Base-by-base conservation (phyloP, 352 stramenopile species). In the Aphanomyces cochlioides region DNA sequence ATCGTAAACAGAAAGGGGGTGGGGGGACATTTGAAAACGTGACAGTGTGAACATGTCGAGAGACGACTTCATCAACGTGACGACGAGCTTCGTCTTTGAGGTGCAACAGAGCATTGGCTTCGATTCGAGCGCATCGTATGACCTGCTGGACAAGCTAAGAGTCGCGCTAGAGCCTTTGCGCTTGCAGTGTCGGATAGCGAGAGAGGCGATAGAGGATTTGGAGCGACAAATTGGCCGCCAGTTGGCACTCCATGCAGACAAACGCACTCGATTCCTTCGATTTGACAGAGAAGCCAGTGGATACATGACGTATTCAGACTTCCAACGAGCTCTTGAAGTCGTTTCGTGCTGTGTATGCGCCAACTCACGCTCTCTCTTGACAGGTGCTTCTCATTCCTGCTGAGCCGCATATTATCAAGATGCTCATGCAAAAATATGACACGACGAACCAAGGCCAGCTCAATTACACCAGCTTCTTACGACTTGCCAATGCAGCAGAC, bases 391-490 rank as follows among this genome's bases (percentile, higher is more conserved):
- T 28, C 28, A 28, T 28, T 28, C 28, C 28, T 2, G 28, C 28
- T 2, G 28, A 28, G 28, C 28, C 28, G 28, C 28, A 28, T 28
- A 28, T 28, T 28, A 28, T 28, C 28, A 28, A 28, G 28, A 41
- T 38, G 5, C 63, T 69, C 3, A 8, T 69, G 13, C 47, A 48
- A 10, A 69, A 69, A 43, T 69, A 69, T 41, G 63, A 69, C 38
- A 13, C 40, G 5, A n/a, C 7, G n/a, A 47, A 39, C 17, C 12
- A 47, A 37, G 63, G 63, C 3, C 43, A 28, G n/a, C n/a, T 69
- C 37, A 69, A 69, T 21, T 69, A 69, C 50, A 69, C 47, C 6
- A 60, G 17, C 12, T 69, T 69, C 39, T 34, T 69, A n/a, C 57
- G 40, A 5, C 13, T 66, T 3, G 34, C 12, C 40, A n/a, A 53